Percentiles rank a stretch among this genome's conserved stretches.
Conservation (phyloP, 441 rosid genomes). For the Omphalea diandra region DNA sequence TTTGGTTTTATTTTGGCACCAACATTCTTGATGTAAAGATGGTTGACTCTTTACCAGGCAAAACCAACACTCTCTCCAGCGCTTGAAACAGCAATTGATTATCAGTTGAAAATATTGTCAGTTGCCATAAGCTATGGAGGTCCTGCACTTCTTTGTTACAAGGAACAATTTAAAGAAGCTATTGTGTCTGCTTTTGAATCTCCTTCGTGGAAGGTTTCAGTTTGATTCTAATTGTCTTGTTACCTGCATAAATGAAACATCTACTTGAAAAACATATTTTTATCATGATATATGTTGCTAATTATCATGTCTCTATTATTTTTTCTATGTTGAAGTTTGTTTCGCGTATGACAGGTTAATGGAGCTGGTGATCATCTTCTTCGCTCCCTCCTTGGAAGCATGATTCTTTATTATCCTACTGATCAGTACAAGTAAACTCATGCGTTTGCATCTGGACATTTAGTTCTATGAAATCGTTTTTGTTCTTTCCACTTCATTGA, state of each 20-base stretch:
- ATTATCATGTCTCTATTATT: neutral
- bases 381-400: constrained; percentile 89
- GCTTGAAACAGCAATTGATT: constrained; percentile 93
- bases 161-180: constrained; percentile 76
- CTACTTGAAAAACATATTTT: neutral
- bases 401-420: constrained; percentile 85
- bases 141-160: constrained; percentile 73
- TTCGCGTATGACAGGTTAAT: constrained; percentile 59
- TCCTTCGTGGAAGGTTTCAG: constrained; percentile 95
- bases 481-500: constrained; percentile 12
- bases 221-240: constrained; percentile 22
- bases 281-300: neutral
- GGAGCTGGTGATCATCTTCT: constrained; percentile 98
- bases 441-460: constrained; percentile 18
- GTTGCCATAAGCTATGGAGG: constrained; percentile 95
- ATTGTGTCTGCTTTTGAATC: constrained; percentile 85
- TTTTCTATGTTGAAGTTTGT: constrained; percentile 3
- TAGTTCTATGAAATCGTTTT: constrained; percentile 11
- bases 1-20: constrained; percentile 19
- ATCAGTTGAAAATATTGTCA: constrained; percentile 86
- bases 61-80: constrained; percentile 93
- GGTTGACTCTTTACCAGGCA: constrained; percentile 44
- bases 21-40: constrained; percentile 27
- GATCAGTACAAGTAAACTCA: constrained; percentile 84
- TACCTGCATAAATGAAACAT: constrained; percentile 8